Base-by-base conservation (phyloP, 2,329 filamentous ascomycete species). In the Trichoderma harzianum region DNA sequence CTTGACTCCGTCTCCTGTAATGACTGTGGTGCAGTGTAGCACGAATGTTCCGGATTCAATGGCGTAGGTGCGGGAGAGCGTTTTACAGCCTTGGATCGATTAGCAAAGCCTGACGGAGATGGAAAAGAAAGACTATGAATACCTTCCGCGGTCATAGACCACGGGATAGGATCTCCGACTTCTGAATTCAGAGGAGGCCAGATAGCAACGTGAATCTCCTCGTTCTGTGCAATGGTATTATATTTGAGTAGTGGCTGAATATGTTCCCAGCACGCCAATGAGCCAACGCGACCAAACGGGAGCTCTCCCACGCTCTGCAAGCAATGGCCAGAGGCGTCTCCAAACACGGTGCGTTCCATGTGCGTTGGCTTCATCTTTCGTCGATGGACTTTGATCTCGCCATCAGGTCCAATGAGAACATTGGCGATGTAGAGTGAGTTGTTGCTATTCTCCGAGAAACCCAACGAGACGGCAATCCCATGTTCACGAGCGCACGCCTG, bases 121-220 rank as follows among this genome's bases (percentile, higher is more conserved):
- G 10, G 16, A 24, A 7, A 18, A 7, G 7, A 12, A 30, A 3
- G 18, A 10, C 5, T 6, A 10, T 28, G 18, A 43, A n/a, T 28
- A 71, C 69, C 69, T 47, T 71, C 51, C 21, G 61, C 62, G 18
- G 60, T 71, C 69, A 71, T 66, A 7, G 69, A 66, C 36, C 53
- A 71, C 10, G 61, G 28, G 7, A 24, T 36, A 0, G n/a, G 36
- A 3, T 55, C 51, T 21, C 57, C 67, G 10, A 43, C 58, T n/a
- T 63, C 16, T 1, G 58, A 18, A 10, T 43, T 24, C 18, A 70
- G 18, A 3, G 57, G 57, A 5, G 67, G 57, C 57, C 67, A 70
- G 6, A 30, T 30, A 4, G 39, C 58, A 24, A 70, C 39, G 7
- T 70, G 67, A 30, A 70, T 62, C 12, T 70, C 67, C 10, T 53